Percentiles rank a stretch among this genome's conserved stretches.
These are phyloP conservation scores for Aspergillus jensenii DNA, from an alignment of 2,329 filamentous ascomycete genomes.

Conservation along the genomic window DNA sequence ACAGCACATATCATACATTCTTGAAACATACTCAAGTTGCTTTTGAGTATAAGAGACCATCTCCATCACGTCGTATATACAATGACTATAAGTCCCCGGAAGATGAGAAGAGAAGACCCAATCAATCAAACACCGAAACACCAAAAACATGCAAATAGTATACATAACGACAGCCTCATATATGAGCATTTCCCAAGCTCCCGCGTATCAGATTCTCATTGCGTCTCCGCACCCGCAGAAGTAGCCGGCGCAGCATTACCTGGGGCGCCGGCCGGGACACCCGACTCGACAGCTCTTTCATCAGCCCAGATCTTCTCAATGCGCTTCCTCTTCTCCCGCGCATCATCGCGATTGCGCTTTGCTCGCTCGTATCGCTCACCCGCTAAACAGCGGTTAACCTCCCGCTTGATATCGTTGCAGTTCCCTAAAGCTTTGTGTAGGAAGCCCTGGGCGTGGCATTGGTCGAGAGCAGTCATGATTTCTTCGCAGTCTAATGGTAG, in stretches of 20 bases:
- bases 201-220: neutral
- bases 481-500: constrained; percentile 76
- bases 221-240: constrained; percentile 4
- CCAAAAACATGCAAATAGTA: constrained; percentile 4
- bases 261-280: neutral
- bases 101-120: neutral
- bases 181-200: neutral
- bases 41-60: neutral
- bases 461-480: constrained; percentile 88
- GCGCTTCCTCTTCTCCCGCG: constrained; percentile 68
- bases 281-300: constrained; percentile 31
- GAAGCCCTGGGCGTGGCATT: constrained; percentile 92
- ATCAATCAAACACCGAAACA: constrained; percentile 1
- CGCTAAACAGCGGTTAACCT: constrained; percentile 82
- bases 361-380: constrained; percentile 78
- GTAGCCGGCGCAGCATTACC: neutral
- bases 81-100: neutral
- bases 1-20: constrained; percentile 22
- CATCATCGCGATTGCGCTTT: constrained; percentile 69
- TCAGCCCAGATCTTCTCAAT: constrained; percentile 79
- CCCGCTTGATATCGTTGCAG: constrained; percentile 82
- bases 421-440: constrained; percentile 86
- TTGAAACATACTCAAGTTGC: neutral
- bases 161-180: neutral
- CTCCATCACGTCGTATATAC: neutral